phyloP scores from a whole-genome alignment of 2,329 filamentous ascomycete genomes.

The Fusarium sp. region DNA sequence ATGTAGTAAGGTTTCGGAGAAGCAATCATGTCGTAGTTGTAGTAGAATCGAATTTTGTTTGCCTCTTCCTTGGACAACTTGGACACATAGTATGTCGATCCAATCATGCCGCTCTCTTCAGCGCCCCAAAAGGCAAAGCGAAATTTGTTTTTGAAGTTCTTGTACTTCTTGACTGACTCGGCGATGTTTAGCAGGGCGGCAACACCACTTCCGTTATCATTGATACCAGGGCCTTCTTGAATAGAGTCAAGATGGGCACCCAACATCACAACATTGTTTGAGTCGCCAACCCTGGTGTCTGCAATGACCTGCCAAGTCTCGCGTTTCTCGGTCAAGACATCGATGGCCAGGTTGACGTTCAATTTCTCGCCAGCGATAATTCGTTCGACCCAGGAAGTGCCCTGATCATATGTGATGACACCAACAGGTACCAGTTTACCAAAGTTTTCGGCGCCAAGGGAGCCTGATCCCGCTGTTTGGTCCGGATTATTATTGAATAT shows the following conservation, averaged over 20 bases:
- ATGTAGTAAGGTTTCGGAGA: conserved; percentile 54
- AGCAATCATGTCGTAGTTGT: conserved; percentile 78
- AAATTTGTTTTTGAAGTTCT: conserved; percentile 55
- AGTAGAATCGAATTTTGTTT: conserved; percentile 72
- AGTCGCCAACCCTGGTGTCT: conserved; percentile 56
- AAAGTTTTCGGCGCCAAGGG: conserved; percentile 60
- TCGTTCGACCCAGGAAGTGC: conserved; percentile 50
- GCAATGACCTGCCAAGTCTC: conserved; percentile 56
- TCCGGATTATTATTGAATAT: conserved; percentile 72
- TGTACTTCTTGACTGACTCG: conserved; percentile 51
- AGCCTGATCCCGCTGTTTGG: conserved; percentile 58
- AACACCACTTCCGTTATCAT: conserved; percentile 56
- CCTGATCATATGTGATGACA: conserved; percentile 51
- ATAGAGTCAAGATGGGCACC: conserved; percentile 57
- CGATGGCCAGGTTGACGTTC: conserved; percentile 50
- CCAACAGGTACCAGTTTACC: conserved; percentile 52
- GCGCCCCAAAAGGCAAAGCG: conserved; percentile 57
- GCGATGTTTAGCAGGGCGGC: conserved; percentile 53
- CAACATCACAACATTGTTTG: conserved; percentile 55
- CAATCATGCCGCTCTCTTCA: conserved; percentile 57
- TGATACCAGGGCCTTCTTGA: conserved; percentile 55
- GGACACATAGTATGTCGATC: conserved; percentile 55
- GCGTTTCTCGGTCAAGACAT: conserved; percentile 53
- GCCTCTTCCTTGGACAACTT: conserved; percentile 52
- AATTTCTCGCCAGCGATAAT: conserved; percentile 50